phyloP scores from a whole-genome alignment of 2,329 filamentous ascomycete genomes.

The Canariomyces notabilis region DNA sequence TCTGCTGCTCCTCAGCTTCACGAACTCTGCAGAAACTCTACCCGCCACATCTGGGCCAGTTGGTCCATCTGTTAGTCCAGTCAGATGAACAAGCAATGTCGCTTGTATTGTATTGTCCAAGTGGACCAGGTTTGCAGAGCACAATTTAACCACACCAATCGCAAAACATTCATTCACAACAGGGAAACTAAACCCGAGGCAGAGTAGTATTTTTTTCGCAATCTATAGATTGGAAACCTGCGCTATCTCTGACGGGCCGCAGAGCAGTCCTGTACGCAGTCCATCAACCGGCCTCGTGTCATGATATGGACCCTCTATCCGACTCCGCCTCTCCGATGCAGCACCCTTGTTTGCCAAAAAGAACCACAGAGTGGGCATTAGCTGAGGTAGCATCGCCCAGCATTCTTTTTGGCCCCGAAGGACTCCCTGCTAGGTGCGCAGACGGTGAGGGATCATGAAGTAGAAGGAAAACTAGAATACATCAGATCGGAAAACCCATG shows the following conservation, averaged over 20 bases:
- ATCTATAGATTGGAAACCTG: neutral
- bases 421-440: neutral
- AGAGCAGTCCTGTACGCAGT: neutral
- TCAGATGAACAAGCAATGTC: too few relatives aligned
- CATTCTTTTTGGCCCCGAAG: neutral
- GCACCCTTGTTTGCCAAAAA: neutral
- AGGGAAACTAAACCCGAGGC: too few relatives aligned
- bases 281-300: neutral
- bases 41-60: too few relatives aligned
- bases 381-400: neutral
- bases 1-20: too few relatives aligned
- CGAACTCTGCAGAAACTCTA: too few relatives aligned
- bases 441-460: neutral
- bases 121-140: too few relatives aligned
- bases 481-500: slow-evolving; percentile 23
- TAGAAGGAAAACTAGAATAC: slow-evolving; percentile 45
- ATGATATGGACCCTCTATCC: neutral
- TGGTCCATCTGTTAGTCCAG: too few relatives aligned
- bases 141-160: too few relatives aligned
- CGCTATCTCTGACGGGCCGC: neutral
- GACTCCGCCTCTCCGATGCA: slow-evolving; percentile 4
- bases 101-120: too few relatives aligned
- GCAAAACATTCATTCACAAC: too few relatives aligned
- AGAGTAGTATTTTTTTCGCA: neutral
- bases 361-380: neutral